A percentile compares a stretch with the other conserved stretches of the same genome.
Conservation (phyloP, 495 filamentous ascomycete species). For the Monascus purpureus region DNA sequence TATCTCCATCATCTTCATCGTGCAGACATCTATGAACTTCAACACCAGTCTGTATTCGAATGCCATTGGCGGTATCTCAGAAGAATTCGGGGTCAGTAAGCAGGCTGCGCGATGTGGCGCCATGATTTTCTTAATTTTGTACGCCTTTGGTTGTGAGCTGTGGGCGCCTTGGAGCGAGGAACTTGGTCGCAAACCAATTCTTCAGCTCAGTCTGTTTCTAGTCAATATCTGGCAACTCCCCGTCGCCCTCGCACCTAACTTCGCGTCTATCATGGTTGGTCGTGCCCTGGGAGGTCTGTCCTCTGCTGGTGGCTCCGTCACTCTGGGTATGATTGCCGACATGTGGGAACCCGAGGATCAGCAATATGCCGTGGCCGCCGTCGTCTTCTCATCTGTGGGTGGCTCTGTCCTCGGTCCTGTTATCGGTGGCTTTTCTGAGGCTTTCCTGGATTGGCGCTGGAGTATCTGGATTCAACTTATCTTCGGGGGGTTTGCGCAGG, state of each 20-base stretch:
- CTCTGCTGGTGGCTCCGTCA: conserved; percentile 49
- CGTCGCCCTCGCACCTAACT: conserved; percentile 39
- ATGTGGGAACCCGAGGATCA: conserved; percentile 47
- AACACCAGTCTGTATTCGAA: conserved; percentile 45
- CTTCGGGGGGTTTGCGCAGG: conserved; percentile 42
- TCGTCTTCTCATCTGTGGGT: conserved; percentile 51
- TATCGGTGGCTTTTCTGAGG: conserved; percentile 44
- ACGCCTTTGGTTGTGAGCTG: conserved; percentile 52
- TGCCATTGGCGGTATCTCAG: conserved; percentile 31
- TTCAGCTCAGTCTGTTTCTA: conserved; percentile 40
- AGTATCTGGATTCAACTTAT: conserved; percentile 46
- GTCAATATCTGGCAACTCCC: conserved; percentile 47
- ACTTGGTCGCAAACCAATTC: conserved; percentile 40
- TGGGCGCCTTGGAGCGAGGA: conserved; percentile 59
- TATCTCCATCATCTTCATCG: conserved; percentile 44
- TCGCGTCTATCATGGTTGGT: conserved; percentile 40
- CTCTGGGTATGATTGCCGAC: conserved; percentile 48
- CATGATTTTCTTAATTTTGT: conserved; percentile 46
- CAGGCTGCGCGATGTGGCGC: conserved; percentile 40
- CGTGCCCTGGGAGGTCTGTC: conserved; percentile 44
- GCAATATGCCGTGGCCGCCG: conserved; percentile 45
- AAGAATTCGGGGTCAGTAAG: conserved; percentile 32
- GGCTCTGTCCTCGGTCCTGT: conserved; percentile 49
- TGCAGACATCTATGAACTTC: conserved; percentile 46
- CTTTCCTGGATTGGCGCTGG: conserved; percentile 38